phyloP scores from a whole-genome alignment of 139 green algal species.

The Gonium pectorale region DNA sequence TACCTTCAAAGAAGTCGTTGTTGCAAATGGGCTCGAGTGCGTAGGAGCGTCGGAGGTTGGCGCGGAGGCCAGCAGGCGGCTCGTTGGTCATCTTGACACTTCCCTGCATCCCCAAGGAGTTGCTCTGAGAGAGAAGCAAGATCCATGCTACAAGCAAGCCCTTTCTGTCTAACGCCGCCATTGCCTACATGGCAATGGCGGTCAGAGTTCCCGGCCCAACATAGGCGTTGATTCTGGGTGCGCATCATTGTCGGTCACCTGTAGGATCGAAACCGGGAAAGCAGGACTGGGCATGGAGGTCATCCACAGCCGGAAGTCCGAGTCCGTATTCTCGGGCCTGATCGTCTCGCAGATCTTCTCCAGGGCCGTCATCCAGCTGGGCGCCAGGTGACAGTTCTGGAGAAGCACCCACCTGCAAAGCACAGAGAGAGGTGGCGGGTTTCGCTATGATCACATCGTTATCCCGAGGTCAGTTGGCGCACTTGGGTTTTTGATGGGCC shows the following conservation, averaged over 20 bases:
- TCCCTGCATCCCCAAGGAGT: too few species aligned
- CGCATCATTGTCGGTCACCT: too few species aligned
- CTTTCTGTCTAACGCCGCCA: too few species aligned
- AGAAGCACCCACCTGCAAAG: conserved; percentile 61
- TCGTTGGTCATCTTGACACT: conserved; percentile 87
- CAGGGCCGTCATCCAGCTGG: conserved; percentile 78
- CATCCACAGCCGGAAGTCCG: conserved; percentile 84
- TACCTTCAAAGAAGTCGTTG: conserved; percentile 46
- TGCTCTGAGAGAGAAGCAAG: neutral
- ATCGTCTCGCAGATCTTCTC: conserved; percentile 81
- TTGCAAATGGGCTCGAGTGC: conserved; percentile 53
- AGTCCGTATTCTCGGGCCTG: conserved; percentile 64
- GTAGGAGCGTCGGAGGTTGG: conserved; percentile 74
- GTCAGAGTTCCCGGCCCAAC: too few species aligned
- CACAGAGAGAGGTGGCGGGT: too few species aligned
- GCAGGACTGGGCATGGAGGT: conserved; percentile 73
- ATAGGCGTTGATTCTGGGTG: too few species aligned
- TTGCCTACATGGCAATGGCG: too few species aligned
- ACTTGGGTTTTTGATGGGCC: too few species aligned
- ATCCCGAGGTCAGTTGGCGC: too few species aligned
- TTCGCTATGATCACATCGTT: too few species aligned
- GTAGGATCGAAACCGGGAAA: conserved; percentile 77
- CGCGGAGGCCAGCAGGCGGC: conserved; percentile 72
- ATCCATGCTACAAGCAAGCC: too few species aligned
- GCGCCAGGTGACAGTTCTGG: conserved; percentile 82